These are phyloP conservation scores for Scleroderma bovista DNA, from an alignment of 768 basidiomycete species.

Conservation along the genomic window DNA sequence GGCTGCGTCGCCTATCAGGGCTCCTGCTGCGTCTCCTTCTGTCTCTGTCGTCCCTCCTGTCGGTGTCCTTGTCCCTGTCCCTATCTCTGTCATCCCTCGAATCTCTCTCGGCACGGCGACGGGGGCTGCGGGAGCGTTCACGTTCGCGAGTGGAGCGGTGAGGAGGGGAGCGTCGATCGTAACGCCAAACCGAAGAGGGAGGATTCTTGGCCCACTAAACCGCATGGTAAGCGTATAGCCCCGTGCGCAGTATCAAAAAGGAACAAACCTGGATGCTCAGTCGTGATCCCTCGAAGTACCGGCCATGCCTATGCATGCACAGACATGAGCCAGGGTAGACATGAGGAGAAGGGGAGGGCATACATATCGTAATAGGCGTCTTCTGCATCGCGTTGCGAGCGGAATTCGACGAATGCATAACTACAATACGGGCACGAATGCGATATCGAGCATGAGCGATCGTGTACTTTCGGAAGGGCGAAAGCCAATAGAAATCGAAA, in stretches of 20 bases:
- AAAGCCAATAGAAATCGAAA: conserved; percentile 29
- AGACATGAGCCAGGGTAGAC: conserved; percentile 5
- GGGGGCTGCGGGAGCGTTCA: conserved; percentile 51
- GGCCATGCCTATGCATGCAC: conserved; percentile 55
- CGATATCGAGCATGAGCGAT: conserved; percentile 48
- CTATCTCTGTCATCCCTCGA: conserved; percentile 36
- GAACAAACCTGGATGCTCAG: conserved; percentile 67
- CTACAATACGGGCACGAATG: conserved; percentile 48
- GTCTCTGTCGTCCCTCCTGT: conserved; percentile 38
- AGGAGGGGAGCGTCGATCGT: conserved; percentile 50
- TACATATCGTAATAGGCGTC: conserved; percentile 84
- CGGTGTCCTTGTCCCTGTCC: conserved; percentile 23
- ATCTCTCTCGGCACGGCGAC: conserved; percentile 33
- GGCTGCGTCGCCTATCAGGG: conserved; percentile 43
- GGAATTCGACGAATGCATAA: conserved; percentile 85
- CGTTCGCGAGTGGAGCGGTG: conserved; percentile 33
- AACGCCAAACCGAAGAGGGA: conserved; percentile 79
- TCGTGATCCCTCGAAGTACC: conserved; percentile 66
- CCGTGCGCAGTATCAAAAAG: too few species aligned
- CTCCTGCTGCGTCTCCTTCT: conserved; percentile 46
- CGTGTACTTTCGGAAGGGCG: conserved; percentile 31
- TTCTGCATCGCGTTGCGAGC: conserved; percentile 71
- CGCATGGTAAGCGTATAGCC: neutral
- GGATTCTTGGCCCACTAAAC: conserved; percentile 76
- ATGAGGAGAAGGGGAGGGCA: conserved; percentile 19